Conservation (phyloP, 352 stramenopile genomes). For the Globisporangium rhizosaccharum region DNA sequence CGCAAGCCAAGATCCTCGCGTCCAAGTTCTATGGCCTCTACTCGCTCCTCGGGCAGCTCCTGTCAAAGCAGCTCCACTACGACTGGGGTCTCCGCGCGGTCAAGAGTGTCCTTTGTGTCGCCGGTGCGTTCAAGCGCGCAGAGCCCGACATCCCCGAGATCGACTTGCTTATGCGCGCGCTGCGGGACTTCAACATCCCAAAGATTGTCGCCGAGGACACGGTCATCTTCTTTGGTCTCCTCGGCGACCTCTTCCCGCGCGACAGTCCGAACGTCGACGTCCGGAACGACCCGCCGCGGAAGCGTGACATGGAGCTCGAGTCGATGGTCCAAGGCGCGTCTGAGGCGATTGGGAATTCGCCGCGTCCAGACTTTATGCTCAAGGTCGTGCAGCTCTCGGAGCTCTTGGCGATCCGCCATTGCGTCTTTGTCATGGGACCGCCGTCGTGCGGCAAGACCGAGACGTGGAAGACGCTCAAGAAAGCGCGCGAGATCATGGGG, state of each 20-base stretch:
- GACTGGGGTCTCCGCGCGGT: conserved; percentile 94
- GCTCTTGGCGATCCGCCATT: conserved; percentile 93
- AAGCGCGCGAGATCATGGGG: conserved; percentile 85
- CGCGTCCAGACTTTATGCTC: conserved; percentile 83
- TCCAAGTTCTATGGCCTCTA: conserved; percentile 97
- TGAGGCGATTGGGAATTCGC: conserved; percentile 77
- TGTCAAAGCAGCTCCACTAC: conserved; percentile 95
- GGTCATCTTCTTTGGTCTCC: conserved; percentile 93
- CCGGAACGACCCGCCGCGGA: conserved; percentile 88
- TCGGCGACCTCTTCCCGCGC: conserved; percentile 93
- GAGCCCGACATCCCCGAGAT: conserved; percentile 92
- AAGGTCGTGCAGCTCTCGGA: conserved; percentile 96
- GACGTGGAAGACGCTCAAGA: conserved; percentile 92
- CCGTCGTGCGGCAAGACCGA: conserved; percentile 93
- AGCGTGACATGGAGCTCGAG: conserved; percentile 91
- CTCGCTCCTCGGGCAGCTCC: conserved; percentile 88
- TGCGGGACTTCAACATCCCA: conserved; percentile 96
- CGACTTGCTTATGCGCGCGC: conserved; percentile 92
- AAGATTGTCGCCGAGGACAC: conserved; percentile 96
- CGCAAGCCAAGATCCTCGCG: conserved; percentile 91
- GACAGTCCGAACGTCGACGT: conserved; percentile 82
- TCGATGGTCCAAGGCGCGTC: conserved; percentile 81
- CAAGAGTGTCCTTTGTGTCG: conserved; percentile 93
- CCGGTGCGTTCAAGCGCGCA: conserved; percentile 91
- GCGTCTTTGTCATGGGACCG: conserved; percentile 95